phyloP scores from a whole-genome alignment of 2,329 filamentous ascomycete genomes.

The Epichloe scottii region DNA sequence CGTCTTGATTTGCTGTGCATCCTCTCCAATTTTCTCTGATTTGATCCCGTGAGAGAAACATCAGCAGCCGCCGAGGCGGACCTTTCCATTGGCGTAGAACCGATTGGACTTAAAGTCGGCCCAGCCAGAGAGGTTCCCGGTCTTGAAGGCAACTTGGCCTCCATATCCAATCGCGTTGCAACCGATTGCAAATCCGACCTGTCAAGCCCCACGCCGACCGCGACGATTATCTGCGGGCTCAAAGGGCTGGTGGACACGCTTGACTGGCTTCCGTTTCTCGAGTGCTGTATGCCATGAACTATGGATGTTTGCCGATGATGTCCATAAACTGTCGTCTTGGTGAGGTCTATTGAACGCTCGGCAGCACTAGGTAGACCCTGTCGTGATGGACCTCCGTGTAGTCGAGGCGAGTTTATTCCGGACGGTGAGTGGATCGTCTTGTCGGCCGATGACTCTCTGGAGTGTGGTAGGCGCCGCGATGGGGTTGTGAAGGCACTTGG shows the following conservation, averaged over 20 bases:
- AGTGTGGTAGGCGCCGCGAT: conserved; percentile 32
- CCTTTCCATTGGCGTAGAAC: conserved; percentile 26
- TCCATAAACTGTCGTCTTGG: conserved; percentile 52
- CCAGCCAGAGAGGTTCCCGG: conserved; percentile 37
- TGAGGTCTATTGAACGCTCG: conserved; percentile 42
- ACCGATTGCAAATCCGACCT: conserved; percentile 37
- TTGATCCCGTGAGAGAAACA: conserved; percentile 27
- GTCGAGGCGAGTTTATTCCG: conserved; percentile 4
- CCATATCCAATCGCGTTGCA: conserved; percentile 30
- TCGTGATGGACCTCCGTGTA: conserved; percentile 28
- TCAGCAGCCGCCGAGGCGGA: conserved; percentile 34
- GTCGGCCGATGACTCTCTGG: conserved; percentile 46
- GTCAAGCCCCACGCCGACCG: conserved; percentile 46
- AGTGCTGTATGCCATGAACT: conserved; percentile 90
- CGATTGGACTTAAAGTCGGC: conserved; percentile 12
- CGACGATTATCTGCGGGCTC: conserved; percentile 74
- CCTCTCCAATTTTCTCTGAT: conserved; percentile 43
- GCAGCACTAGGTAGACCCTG: conserved; percentile 25
- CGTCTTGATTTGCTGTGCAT: conserved; percentile 57
- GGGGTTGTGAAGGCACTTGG: conserved; percentile 28
- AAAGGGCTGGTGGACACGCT: conserved; percentile 73
- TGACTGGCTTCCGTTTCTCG: conserved; percentile 74
- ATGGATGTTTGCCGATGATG: conserved; percentile 96
- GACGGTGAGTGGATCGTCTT: conserved; percentile 27
- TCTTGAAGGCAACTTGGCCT: conserved; percentile 25